phyloP scores from a whole-genome alignment of 805 yeast genomes.

The Naumovozyma castellii region DNA sequence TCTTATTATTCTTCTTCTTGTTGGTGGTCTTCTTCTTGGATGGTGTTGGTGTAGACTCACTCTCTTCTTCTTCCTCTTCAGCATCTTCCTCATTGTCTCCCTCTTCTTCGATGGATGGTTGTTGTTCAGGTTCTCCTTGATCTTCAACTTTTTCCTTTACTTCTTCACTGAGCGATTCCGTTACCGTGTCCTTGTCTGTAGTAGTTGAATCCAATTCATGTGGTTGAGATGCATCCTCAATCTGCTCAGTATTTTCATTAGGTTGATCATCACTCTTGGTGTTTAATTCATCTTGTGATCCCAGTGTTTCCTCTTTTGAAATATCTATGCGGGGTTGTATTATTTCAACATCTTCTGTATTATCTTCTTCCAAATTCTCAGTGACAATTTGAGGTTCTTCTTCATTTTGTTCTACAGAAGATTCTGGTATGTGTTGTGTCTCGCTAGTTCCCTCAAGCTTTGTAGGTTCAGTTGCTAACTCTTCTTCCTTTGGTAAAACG shows the following conservation, averaged over 20 bases:
- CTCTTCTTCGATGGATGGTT: background rate
- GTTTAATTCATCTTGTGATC: background rate
- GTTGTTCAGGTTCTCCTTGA: background rate
- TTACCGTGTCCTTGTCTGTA: background rate
- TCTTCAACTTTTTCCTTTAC: slow-evolving; percentile 6
- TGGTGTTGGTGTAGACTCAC: background rate
- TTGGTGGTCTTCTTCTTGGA: background rate
- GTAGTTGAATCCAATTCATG: background rate
- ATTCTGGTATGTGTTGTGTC: slow-evolving; percentile 1
- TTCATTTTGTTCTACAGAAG: slow-evolving; percentile 1
- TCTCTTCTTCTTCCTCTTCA: slow-evolving; percentile 2
- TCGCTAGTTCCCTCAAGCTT: background rate
- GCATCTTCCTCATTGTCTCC: slow-evolving; percentile 3
- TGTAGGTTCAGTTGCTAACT: slow-evolving; percentile 14
- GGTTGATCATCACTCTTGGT: background rate
- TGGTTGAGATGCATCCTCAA: too few relatives aligned
- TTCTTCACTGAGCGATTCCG: slow-evolving; percentile 1
- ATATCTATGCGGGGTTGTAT: background rate
- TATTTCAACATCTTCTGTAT: background rate
- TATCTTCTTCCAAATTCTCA: slow-evolving; percentile 1
- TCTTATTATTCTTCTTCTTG: slow-evolving; percentile 4
- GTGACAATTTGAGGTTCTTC: slow-evolving; percentile 1
- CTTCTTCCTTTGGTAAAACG: too few relatives aligned
- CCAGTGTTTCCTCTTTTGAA: background rate
- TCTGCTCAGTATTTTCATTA: background rate